phyloP scores from a whole-genome alignment of 1,284 basidiomycete species.

The Ustilago cynodontis region DNA sequence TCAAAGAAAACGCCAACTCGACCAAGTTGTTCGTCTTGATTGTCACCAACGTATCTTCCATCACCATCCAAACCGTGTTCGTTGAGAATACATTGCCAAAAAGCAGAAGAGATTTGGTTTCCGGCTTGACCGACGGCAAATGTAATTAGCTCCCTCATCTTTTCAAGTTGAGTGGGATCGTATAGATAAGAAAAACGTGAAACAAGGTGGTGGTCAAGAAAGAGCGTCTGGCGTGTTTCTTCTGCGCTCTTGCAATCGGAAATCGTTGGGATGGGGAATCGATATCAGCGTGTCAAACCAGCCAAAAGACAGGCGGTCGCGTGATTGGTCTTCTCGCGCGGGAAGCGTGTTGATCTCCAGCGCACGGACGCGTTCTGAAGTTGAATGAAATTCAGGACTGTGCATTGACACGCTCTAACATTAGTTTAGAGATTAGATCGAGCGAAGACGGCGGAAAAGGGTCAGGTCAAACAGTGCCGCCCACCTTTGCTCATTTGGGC shows the following conservation, averaged over 20 bases:
- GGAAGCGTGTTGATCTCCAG: slow-evolving; percentile 12
- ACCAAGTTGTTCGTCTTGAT: slow-evolving; percentile 60
- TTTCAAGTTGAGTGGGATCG: not conserved
- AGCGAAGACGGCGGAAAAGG: not conserved
- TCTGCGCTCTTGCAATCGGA: too few relatives aligned
- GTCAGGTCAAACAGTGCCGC: slow-evolving; percentile 7
- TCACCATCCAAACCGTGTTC: slow-evolving; percentile 69
- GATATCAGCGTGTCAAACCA: too few relatives aligned
- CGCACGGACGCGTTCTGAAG: slow-evolving; percentile 12
- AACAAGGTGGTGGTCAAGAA: slow-evolving; percentile 28
- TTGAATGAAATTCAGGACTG: too few relatives aligned
- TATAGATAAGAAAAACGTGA: not conserved
- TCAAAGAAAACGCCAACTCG: slow-evolving; percentile 69
- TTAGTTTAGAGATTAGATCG: not conserved
- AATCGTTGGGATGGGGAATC: too few relatives aligned
- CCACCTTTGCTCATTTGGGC: not conserved
- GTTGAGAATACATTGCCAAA: slow-evolving; percentile 68
- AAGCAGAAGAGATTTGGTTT: slow-evolving; percentile 74
- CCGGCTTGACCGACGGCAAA: slow-evolving; percentile 74
- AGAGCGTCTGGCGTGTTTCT: slow-evolving; percentile 10
- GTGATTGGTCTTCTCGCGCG: slow-evolving; percentile 17
- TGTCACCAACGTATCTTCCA: slow-evolving; percentile 65
- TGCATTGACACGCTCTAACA: not conserved
- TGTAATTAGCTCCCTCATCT: slow-evolving; percentile 55
- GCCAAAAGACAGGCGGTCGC: too few relatives aligned